Conservation (phyloP, 2,329 filamentous ascomycete genomes). For the Talaromyces sp. region DNA sequence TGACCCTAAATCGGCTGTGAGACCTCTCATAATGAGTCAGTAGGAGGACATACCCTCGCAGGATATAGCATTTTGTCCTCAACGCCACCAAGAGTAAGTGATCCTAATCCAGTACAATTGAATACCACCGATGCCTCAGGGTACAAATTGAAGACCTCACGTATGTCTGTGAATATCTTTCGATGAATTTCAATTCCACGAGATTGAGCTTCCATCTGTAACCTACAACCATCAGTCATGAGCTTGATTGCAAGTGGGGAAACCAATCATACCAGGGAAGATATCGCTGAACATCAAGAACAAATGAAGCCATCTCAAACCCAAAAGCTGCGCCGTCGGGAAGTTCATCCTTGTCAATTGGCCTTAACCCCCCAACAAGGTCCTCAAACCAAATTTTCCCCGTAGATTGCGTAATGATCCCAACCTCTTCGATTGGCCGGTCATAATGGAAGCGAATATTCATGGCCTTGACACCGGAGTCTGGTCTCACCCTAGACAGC, state of each 20-base stretch:
- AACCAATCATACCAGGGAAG: slow-evolving; percentile 8
- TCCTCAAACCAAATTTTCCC: slow-evolving; percentile 9
- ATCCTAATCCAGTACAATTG: slow-evolving; percentile 7
- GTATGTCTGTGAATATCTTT: slow-evolving; percentile 9
- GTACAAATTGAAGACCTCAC: slow-evolving; percentile 7
- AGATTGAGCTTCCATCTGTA: slow-evolving; percentile 11
- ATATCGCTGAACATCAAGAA: slow-evolving; percentile 11
- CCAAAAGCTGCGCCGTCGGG: slow-evolving; percentile 7
- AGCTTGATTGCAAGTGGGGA: slow-evolving; percentile 1
- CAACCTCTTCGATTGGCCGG: slow-evolving; percentile 5
- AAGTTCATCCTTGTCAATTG: slow-evolving; percentile 8
- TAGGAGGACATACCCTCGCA: slow-evolving; percentile 4
- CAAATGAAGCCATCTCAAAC: slow-evolving; percentile 10
- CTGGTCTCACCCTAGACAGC: slow-evolving; percentile 5
- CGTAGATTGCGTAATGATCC: slow-evolving; percentile 6
- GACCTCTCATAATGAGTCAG: slow-evolving; percentile 1
- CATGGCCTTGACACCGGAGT: slow-evolving; percentile 7
- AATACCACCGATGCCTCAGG: slow-evolving; percentile 7
- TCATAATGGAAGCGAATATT: slow-evolving; percentile 11
- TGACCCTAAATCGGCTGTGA: slow-evolving; percentile 9
- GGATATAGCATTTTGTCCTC: slow-evolving; percentile 9
- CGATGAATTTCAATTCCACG: slow-evolving; percentile 8
- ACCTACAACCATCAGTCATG: slow-evolving; percentile 1
- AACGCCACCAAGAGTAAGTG: slow-evolving; percentile 6
- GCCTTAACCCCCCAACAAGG: slow-evolving; percentile 10